Percentiles rank a stretch among this genome's conserved stretches.
These are phyloP conservation scores for Umbelopsis ramanniana DNA, from an alignment of 192 early-diverging fungal species.

Conservation along the genomic window DNA sequence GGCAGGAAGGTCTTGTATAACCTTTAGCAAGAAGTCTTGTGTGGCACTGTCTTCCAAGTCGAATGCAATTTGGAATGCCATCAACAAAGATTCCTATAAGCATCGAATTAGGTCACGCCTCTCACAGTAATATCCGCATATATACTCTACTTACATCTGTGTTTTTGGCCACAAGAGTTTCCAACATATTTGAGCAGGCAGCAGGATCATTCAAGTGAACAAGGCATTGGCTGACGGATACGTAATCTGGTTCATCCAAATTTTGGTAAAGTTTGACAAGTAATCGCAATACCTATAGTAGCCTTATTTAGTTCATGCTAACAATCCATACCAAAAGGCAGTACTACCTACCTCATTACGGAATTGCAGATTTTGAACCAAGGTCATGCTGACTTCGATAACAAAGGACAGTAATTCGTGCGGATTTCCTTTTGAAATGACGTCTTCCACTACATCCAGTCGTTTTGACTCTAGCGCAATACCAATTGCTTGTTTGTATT, in stretches of 20 bases:
- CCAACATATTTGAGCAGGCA: slow-evolving; percentile 75
- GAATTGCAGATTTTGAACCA: slow-evolving; percentile 82
- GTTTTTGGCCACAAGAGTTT: slow-evolving; percentile 63
- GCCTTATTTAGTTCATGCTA: neutral
- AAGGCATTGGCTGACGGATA: slow-evolving; percentile 89
- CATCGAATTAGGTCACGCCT: neutral
- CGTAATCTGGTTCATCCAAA: slow-evolving; percentile 85
- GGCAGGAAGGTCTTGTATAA: slow-evolving; percentile 64
- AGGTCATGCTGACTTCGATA: slow-evolving; percentile 81
- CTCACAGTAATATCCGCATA: neutral
- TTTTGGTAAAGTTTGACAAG: slow-evolving; percentile 77
- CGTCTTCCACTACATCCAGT: slow-evolving; percentile 88
- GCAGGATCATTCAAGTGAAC: slow-evolving; percentile 87
- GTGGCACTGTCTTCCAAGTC: slow-evolving; percentile 96
- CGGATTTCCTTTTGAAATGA: slow-evolving; percentile 73
- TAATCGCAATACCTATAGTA: slow-evolving; percentile 63
- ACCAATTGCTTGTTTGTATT: slow-evolving; percentile 93
- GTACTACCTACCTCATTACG: slow-evolving; percentile 69
- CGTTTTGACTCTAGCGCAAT: slow-evolving; percentile 93
- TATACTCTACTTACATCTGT: slow-evolving; percentile 49
- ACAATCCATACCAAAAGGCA: neutral
- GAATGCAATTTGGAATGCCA: slow-evolving; percentile 97
- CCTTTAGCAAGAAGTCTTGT: slow-evolving; percentile 92
- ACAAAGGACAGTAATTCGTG: slow-evolving; percentile 82
- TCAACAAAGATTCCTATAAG: slow-evolving; percentile 61